Evolutionary conservation across 2,329 filamentous ascomycete genomes (phyloP).

Genomic region (Tolypocladium paradoxum): DNA sequence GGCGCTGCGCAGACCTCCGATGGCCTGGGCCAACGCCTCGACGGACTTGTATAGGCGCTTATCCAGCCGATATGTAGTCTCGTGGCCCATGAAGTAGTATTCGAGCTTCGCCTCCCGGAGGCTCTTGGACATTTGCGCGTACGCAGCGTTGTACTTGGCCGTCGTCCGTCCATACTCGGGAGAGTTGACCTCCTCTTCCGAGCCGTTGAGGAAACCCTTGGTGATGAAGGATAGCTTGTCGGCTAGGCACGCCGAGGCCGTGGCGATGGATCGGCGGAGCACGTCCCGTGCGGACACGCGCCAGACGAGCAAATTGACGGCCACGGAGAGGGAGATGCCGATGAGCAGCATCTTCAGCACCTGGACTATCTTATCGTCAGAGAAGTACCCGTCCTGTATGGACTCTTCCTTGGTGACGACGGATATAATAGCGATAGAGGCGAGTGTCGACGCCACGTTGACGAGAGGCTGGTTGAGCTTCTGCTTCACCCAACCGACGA

Average conservation of each 20-base stretch:
- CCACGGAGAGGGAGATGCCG: slow-evolving; percentile 60
- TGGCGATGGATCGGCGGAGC: slow-evolving; percentile 61
- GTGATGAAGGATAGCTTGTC: slow-evolving; percentile 77
- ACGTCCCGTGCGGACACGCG: slow-evolving; percentile 66
- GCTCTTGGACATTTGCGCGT: slow-evolving; percentile 62
- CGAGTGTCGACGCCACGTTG: slow-evolving; percentile 74
- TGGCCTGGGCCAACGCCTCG: slow-evolving; percentile 74
- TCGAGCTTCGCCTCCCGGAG: slow-evolving; percentile 82
- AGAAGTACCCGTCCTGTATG: slow-evolving; percentile 72
- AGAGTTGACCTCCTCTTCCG: slow-evolving; percentile 64
- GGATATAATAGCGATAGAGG: slow-evolving; percentile 81
- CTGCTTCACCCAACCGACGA: slow-evolving; percentile 82
- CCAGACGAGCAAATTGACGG: slow-evolving; percentile 68
- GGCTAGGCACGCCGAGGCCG: slow-evolving; percentile 63
- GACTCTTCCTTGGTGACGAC: slow-evolving; percentile 86
- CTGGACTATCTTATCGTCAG: slow-evolving; percentile 69
- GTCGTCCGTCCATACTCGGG: slow-evolving; percentile 52
- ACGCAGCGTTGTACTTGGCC: slow-evolving; percentile 53
- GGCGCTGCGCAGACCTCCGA: slow-evolving; percentile 83
- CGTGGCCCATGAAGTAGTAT: slow-evolving; percentile 71
- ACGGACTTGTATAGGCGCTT: slow-evolving; percentile 73
- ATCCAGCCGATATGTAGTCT: slow-evolving; percentile 69
- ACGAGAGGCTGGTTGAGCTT: slow-evolving; percentile 67
- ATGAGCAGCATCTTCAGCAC: slow-evolving; percentile 76
- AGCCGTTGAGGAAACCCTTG: slow-evolving; percentile 71